Percentiles rank a stretch among this genome's conserved stretches.
Conservation (phyloP, 2,329 filamentous ascomycete species). For the Fusarium sp. region DNA sequence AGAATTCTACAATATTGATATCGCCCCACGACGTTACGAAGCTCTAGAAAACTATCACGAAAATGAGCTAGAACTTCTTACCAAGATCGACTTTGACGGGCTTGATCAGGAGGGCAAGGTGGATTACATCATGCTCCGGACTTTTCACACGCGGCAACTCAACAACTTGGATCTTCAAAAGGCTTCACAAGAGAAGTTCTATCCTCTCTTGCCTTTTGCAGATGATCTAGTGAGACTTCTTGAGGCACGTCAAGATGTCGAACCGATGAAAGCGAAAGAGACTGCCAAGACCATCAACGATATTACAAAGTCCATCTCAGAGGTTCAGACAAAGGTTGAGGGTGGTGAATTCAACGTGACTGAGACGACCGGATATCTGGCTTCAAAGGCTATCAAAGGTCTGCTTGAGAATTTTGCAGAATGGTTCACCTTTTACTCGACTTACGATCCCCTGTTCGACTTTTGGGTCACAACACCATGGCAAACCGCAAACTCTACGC, state of each 20-base stretch:
- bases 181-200: slow-evolving; percentile 6
- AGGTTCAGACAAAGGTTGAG: slow-evolving; percentile 20
- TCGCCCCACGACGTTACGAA: slow-evolving; percentile 11
- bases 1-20: slow-evolving; percentile 29
- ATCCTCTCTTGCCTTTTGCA: not conserved
- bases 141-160: slow-evolving; percentile 23
- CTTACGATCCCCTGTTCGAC: slow-evolving; percentile 30
- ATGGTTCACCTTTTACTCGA: slow-evolving; percentile 33
- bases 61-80: slow-evolving; percentile 13
- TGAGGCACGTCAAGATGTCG: slow-evolving; percentile 31
- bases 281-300: slow-evolving; percentile 17
- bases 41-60: slow-evolving; percentile 21
- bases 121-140: slow-evolving; percentile 33
- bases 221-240: slow-evolving; percentile 21
- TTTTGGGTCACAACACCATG: slow-evolving; percentile 36
- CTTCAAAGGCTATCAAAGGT: slow-evolving; percentile 11
- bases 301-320: slow-evolving; percentile 22
- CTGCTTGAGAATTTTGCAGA: slow-evolving; percentile 18
- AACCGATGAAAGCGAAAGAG: slow-evolving; percentile 28
- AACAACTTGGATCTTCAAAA: slow-evolving; percentile 27
- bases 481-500: slow-evolving; percentile 8
- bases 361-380: slow-evolving; percentile 25
- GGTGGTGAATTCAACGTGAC: slow-evolving; percentile 24
- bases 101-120: slow-evolving; percentile 33
- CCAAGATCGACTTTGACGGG: slow-evolving; percentile 17